These are phyloP conservation scores for Stevia rebaudiana DNA, from an alignment of 140 eudicot genomes.

Conservation along the genomic window DNA sequence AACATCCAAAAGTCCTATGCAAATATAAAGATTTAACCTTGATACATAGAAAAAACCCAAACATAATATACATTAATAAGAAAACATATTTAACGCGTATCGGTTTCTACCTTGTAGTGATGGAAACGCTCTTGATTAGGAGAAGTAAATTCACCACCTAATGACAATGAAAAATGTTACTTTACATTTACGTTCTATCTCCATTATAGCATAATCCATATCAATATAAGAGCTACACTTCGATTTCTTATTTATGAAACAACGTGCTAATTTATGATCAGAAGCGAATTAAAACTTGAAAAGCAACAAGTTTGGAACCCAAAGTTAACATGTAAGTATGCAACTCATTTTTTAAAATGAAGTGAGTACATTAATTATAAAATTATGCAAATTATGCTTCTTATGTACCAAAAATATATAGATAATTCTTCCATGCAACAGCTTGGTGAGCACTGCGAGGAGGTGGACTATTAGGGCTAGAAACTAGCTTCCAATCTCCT, in stretches of 20 bases:
- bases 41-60: constrained; percentile 1
- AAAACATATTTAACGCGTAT: background rate
- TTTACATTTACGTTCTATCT: background rate
- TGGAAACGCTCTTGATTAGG: constrained; percentile 99
- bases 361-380: background rate
- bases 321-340: background rate
- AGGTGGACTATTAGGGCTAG: constrained; percentile 97
- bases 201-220: background rate
- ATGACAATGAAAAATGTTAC: constrained; percentile 17
- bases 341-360: background rate
- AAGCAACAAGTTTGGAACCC: background rate
- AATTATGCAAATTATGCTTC: constrained; percentile 8
- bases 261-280: background rate
- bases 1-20: constrained; percentile 89
- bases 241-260: background rate
- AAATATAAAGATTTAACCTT: constrained; percentile 3
- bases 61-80: background rate
- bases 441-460: constrained; percentile 99
- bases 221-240: background rate
- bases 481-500: constrained; percentile 83
- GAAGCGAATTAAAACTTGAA: background rate
- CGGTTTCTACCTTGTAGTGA: constrained; percentile 74
- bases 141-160: constrained; percentile 98
- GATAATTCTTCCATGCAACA: constrained; percentile 89
- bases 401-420: constrained; percentile 67